These are phyloP conservation scores for Schwanniomyces vanrijiae DNA, from an alignment of 805 yeast genomes.

Conservation along the genomic window DNA sequence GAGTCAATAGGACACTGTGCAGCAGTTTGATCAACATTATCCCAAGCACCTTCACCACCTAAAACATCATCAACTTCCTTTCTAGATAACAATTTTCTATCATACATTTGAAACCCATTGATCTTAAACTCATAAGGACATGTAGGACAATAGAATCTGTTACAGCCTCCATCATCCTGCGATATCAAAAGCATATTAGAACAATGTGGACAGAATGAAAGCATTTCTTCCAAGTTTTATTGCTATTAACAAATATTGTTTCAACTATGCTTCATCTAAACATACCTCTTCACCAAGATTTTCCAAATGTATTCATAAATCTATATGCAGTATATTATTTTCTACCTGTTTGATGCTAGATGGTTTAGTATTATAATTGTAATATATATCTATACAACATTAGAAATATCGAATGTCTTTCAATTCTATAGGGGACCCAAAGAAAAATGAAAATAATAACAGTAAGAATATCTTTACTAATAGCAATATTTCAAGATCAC, in stretches of 20 bases:
- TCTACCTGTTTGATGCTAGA: neutral
- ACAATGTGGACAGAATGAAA: conserved; percentile 94
- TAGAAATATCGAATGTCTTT: neutral
- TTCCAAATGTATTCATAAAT: neutral
- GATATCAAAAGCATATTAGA: conserved; percentile 83
- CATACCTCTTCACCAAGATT: neutral
- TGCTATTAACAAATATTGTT: neutral
- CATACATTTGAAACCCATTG: conserved; percentile 78
- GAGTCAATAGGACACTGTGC: conserved; percentile 88
- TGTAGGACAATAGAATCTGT: conserved; percentile 83
- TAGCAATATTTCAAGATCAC: neutral
- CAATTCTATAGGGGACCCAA: neutral
- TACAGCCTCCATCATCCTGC: conserved; percentile 51
- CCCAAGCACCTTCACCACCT: conserved; percentile 98
- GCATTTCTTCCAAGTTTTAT: conserved; percentile 47
- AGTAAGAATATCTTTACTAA: neutral
- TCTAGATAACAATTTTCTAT: conserved; percentile 77
- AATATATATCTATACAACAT: neutral
- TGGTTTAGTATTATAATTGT: neutral
- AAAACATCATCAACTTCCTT: conserved; percentile 94
- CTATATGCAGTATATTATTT: neutral
- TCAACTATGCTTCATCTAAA: neutral
- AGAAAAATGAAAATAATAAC: neutral
- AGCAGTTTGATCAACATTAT: conserved; percentile 92
- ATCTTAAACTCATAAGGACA: conserved; percentile 96